Base-by-base conservation (phyloP, 768 basidiomycete species). In the Chlorophyllum brunneum region DNA sequence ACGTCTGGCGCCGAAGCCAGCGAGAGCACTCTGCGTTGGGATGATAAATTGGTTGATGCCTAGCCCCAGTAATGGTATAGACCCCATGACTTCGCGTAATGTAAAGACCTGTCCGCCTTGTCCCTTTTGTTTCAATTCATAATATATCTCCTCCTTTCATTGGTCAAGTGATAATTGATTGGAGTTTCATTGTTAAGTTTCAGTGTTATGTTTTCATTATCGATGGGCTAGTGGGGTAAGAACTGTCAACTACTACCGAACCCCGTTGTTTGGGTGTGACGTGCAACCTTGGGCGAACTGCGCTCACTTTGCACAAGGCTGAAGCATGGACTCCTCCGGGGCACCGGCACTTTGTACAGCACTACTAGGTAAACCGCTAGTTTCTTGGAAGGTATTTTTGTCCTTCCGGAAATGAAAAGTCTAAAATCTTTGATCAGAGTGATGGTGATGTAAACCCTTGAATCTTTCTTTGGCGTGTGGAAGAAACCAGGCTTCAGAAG, bases 31-130 rank as follows among this genome's bases (percentile, higher is more conserved):
- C 47, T 42, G 27, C 51, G 49, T 31, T 31, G 42, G 46, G 60
- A 59, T 29, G 56, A 58, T 50, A 54, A 56, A 45, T 71, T 88
- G 56, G 76, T 88, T 61, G 87, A 89, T 72, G 82, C 73, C 51
- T 81, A 79, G 68, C 61, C 56, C 60, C 55, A 53, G 54, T 40
- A 51, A 50, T 58, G 30, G 29, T 38, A 43, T 27, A 26, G 18
- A 31, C 11, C 30, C 38, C 29, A 22, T 15, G 27, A 46, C 37
- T 30, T 38, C 8, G 33, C 26, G 34, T 45, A 53, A 39, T 45
- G 20, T 47, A 4, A 23, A 31, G 26, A 23, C 27, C 27, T 34
- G 16, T 23, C 11, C 37, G 8, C 16, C 24, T 38, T 42, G 41
- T 34, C 36, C 27, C 44, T 27, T 31, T 27, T 48, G 42, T 45